These are phyloP conservation scores for Dendrobium huoshanense DNA, from an alignment of 106 monocot species.

Conservation along the genomic window DNA sequence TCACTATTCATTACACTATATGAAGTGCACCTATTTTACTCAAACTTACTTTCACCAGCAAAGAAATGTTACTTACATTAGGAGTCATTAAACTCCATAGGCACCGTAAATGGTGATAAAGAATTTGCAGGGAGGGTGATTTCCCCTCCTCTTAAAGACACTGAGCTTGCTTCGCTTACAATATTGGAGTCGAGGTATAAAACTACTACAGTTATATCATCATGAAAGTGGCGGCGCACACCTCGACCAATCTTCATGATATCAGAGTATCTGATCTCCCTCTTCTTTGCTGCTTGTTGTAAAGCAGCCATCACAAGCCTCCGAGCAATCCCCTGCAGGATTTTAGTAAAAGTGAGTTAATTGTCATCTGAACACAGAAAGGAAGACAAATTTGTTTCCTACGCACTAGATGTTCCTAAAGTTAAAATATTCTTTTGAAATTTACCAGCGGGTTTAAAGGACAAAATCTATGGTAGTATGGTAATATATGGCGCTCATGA, in stretches of 20 bases:
- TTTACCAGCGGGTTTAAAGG: neutral
- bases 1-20: neutral
- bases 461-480: neutral
- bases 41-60: too few species aligned
- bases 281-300: constrained; percentile 22
- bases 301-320: constrained; percentile 23
- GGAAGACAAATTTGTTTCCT: neutral
- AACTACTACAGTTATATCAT: constrained; percentile 27
- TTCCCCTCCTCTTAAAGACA: constrained; percentile 18
- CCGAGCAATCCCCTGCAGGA: constrained; percentile 24
- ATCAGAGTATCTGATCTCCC: constrained; percentile 34
- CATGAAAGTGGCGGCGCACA: constrained; percentile 33
- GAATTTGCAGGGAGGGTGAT: constrained; percentile 12
- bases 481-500: neutral
- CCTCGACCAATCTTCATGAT: constrained; percentile 27
- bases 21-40: neutral
- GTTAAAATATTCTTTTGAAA: neutral
- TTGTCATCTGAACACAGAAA: neutral
- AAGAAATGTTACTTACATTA: neutral
- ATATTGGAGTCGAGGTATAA: constrained; percentile 18
- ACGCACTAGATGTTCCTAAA: neutral
- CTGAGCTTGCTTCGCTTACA: constrained; percentile 7
- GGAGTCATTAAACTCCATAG: neutral
- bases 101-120: constrained; percentile 13
- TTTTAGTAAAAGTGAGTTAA: neutral